Evolutionary conservation across 2,329 filamentous ascomycete species (phyloP).

Genomic region (Calonectria leucothoes): DNA sequence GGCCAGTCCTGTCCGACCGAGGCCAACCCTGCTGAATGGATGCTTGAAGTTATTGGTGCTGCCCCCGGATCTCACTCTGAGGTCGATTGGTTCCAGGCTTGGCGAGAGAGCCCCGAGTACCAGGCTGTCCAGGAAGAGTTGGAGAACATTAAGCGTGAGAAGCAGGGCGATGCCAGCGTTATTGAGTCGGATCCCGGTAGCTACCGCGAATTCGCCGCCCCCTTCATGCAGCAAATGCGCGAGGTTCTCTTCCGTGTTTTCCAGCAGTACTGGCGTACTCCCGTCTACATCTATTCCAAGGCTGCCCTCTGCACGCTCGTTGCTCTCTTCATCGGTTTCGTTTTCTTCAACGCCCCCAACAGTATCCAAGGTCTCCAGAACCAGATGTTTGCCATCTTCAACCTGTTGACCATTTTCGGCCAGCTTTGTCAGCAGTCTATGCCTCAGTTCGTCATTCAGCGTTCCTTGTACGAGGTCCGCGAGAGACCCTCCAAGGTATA

Average conservation of each 20-base stretch:
- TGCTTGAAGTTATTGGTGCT: slow-evolving; percentile 73
- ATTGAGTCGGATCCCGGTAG: slow-evolving; percentile 52
- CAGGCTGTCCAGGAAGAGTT: slow-evolving; percentile 67
- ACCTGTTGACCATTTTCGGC: slow-evolving; percentile 84
- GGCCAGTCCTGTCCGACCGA: slow-evolving; percentile 72
- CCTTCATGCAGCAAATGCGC: slow-evolving; percentile 74
- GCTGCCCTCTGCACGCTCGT: slow-evolving; percentile 71
- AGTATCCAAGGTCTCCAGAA: slow-evolving; percentile 84
- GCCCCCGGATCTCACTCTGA: slow-evolving; percentile 72
- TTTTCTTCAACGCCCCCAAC: slow-evolving; percentile 79
- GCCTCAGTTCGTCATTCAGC: slow-evolving; percentile 87
- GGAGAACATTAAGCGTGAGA: slow-evolving; percentile 64
- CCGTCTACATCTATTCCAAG: slow-evolving; percentile 91
- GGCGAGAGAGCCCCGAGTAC: slow-evolving; percentile 70
- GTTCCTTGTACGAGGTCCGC: slow-evolving; percentile 85
- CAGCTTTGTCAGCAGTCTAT: slow-evolving; percentile 84
- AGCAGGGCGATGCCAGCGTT: slow-evolving; percentile 46
- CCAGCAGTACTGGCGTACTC: slow-evolving; percentile 92
- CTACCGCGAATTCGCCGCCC: slow-evolving; percentile 84
- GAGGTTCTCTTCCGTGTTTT: slow-evolving; percentile 81
- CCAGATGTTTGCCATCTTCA: slow-evolving; percentile 88
- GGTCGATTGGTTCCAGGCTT: slow-evolving; percentile 74
- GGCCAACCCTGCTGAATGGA: slow-evolving; percentile 87
- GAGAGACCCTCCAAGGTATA: slow-evolving; percentile 88
- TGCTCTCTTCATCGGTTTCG: slow-evolving; percentile 84